Evolutionary conservation across 73 alveolate species (phyloP), one percentile per base, ranked within the genome.

Genomic region (Symbiodinium natans): DNA sequence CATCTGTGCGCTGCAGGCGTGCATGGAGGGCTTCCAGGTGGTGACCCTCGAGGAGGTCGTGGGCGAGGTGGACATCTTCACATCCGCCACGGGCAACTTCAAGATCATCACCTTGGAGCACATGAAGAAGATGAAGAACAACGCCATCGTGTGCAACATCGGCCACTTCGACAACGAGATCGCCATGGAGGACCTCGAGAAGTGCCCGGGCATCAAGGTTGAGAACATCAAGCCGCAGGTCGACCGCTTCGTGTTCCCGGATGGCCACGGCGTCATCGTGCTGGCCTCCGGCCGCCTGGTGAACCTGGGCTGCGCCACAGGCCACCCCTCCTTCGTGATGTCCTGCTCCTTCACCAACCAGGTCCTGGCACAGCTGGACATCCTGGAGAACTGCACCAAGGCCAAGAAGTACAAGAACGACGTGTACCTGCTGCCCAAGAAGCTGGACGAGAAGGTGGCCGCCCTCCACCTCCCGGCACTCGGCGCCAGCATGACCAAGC

Each of bases 151-250:
- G 86, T 99, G 99, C 93, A 99, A 99, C 99, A 99, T 99, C 86
- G 99, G 99, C 41, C 99, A 99, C 97, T 99, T 99, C 99, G 99
- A 99, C 99, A 99, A 99, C 99, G 99, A 99, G 96, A 99, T 99
- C 99, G 99, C 99, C 99, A 99, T 99, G 99, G 99, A 98, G 80
- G 99, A 99, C 71, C 99, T 99, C 83, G 99, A 99, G 99, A 80
- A 46, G 83, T 94, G 93, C 99, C 99, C 99, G 41, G 99, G 99
- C 74, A 99, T 99, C 98, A 94, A 99, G 99, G 95, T 95, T 87
- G 98, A 90, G 96, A 93, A 99, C 99, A 99, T 99, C 99, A 99
- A 99, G 99, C 99, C 99, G 17, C 99, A 99, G 99, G 99, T 99
- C 92, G 99, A 99, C 95, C 99, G 99, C 88, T 99, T 97, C 99